Evolutionary conservation across 371 early-diverging fungal species (phyloP).

Genomic region (Mucor racemosus): DNA sequence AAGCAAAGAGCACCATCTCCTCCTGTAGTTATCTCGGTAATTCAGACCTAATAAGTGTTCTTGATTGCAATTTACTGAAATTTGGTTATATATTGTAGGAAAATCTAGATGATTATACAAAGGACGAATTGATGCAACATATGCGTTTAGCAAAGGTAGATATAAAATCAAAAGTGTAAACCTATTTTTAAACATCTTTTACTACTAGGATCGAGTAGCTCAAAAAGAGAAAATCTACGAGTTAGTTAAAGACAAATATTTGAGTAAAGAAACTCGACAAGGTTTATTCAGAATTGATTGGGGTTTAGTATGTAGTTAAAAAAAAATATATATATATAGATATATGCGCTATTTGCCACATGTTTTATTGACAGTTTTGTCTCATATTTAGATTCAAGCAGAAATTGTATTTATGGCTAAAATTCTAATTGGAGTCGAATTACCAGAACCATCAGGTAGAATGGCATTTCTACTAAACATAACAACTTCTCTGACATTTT

Average conservation of each 20-base stretch:
- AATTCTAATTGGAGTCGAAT: conserved; percentile 17
- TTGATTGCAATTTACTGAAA: too few species aligned
- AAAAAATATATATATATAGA: too few species aligned
- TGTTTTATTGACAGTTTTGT: neutral
- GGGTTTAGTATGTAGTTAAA: conserved; percentile 19
- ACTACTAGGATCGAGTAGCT: conserved; percentile 14
- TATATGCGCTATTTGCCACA: neutral
- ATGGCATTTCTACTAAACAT: neutral
- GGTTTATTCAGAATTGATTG: conserved; percentile 25
- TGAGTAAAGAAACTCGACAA: conserved; percentile 24
- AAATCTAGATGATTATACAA: conserved; percentile 20
- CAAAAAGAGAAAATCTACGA: conserved; percentile 18
- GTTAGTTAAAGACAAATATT: conserved; percentile 11
- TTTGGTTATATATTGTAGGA: conserved; percentile 3
- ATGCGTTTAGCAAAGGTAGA: conserved; percentile 29
- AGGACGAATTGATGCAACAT: conserved; percentile 23
- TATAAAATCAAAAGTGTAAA: too few species aligned
- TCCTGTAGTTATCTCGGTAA: neutral
- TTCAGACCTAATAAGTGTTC: neutral
- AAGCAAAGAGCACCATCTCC: conserved; percentile 1
- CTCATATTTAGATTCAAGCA: conserved; percentile 24
- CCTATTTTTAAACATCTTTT: too few species aligned
- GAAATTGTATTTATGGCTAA: conserved; percentile 29
- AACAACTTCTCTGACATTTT: neutral
- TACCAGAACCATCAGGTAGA: conserved; percentile 20